Conservation (phyloP, 1,284 basidiomycete species). For the Thecaphora thlaspeos region DNA sequence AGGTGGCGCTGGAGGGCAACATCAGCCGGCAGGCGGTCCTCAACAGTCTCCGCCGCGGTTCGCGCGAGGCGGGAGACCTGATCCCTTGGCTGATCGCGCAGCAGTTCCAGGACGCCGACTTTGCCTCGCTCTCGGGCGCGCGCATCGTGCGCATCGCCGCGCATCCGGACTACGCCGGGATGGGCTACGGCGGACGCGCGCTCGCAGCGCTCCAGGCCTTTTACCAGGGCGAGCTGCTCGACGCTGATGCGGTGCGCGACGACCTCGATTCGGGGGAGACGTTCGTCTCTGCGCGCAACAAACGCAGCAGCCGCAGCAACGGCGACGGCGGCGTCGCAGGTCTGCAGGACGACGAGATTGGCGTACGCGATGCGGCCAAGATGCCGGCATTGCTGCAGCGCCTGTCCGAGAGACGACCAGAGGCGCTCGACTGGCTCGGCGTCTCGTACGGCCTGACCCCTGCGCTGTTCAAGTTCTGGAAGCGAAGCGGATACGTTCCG, state of each 20-base stretch:
- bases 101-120: constrained; percentile 95
- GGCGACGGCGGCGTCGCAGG: constrained; percentile 17
- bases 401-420: constrained; percentile 84
- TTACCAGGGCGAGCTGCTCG: constrained; percentile 84
- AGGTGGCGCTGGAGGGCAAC: constrained; percentile 89
- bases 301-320: constrained; percentile 41
- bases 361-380: constrained; percentile 70
- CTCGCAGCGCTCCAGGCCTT: constrained; percentile 82
- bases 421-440: constrained; percentile 88
- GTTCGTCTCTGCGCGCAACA: constrained; percentile 60
- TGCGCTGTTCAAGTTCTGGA: constrained; percentile 92
- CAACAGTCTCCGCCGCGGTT: constrained; percentile 77
- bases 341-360: constrained; percentile 58
- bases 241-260: constrained; percentile 61
- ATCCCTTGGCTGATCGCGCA: constrained; percentile 96
- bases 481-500: constrained; percentile 83
- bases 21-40: constrained; percentile 83
- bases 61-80: constrained; percentile 87
- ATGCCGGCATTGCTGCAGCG: constrained; percentile 94
- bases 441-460: constrained; percentile 94
- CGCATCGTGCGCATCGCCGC: constrained; percentile 90
- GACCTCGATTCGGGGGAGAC: constrained; percentile 38
- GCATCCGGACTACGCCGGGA: constrained; percentile 88
- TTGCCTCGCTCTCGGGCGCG: constrained; percentile 83
- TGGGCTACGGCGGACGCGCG: constrained; percentile 96